Percentiles rank a stretch among this genome's conserved stretches.
phyloP scores from a whole-genome alignment of 441 rosid species.

The Mallotus repandus region DNA sequence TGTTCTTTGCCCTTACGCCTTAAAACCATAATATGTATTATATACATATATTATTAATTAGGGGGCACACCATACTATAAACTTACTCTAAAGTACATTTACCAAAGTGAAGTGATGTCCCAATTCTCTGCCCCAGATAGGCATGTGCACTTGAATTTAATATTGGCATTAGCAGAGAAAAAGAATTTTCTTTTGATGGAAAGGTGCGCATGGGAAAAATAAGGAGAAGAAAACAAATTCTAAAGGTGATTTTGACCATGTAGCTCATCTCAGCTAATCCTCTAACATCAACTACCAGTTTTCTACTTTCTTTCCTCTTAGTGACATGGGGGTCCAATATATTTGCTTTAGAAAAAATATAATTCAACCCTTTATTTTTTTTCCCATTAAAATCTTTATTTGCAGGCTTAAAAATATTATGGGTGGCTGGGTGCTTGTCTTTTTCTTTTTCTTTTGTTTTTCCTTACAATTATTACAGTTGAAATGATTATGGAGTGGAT shows the following conservation, averaged over 20 bases:
- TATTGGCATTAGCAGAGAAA: conserved; percentile 5
- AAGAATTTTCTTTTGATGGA: conserved; percentile 26
- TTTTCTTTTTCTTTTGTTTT: conserved; percentile 8
- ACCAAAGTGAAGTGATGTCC: neutral
- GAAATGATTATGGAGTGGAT: conserved; percentile 27
- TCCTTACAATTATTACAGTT: conserved; percentile 25
- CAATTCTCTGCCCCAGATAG: neutral
- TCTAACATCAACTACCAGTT: conserved; percentile 3
- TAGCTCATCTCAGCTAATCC: conserved; percentile 21
- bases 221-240: conserved; percentile 21
- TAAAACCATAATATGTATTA: neutral
- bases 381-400: neutral
- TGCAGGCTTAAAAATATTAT: neutral
- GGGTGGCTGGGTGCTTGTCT: neutral
- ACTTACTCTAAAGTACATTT: neutral
- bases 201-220: conserved; percentile 39
- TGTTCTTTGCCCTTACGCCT: neutral
- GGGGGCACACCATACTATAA: neutral
- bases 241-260: conserved; percentile 34
- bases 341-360: neutral
- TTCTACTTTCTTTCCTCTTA: neutral
- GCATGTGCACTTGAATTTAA: neutral
- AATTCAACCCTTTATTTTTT: neutral
- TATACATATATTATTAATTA: no score
- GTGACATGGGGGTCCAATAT: neutral